Evolutionary conservation across 257 asterid genomes (phyloP).

Genomic region (Solanum commersonii): DNA sequence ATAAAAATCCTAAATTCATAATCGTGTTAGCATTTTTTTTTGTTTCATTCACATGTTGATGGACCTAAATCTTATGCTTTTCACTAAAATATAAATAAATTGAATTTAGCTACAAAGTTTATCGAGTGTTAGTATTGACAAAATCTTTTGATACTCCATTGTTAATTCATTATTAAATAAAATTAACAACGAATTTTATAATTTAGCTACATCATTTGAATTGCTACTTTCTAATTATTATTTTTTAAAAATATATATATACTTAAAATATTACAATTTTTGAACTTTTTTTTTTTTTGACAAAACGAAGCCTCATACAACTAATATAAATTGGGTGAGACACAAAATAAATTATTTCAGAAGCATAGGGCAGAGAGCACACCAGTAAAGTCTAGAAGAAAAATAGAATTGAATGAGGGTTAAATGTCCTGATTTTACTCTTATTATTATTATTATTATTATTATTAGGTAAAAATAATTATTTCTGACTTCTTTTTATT

Average conservation of each 20-base stretch:
- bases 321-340: neutral
- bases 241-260: too few relatives aligned
- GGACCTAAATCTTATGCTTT: neutral
- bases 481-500: neutral
- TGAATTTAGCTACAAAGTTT: neutral
- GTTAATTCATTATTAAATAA: neutral
- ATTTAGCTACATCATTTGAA: neutral
- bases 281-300: too few relatives aligned
- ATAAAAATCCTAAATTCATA: too few relatives aligned
- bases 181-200: neutral
- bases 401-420: neutral
- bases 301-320: neutral
- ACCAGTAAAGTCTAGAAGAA: neutral
- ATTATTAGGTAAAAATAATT: neutral
- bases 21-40: neutral
- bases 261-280: neutral
- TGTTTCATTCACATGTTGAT: neutral
- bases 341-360: neutral
- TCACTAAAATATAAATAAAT: neutral
- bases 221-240: neutral
- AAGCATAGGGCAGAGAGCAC: neutral
- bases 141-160: neutral
- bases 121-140: fast-evolving
- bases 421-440: neutral
- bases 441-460: neutral